Conservation (phyloP, 768 basidiomycete species). For the Amanita polypyramis region DNA sequence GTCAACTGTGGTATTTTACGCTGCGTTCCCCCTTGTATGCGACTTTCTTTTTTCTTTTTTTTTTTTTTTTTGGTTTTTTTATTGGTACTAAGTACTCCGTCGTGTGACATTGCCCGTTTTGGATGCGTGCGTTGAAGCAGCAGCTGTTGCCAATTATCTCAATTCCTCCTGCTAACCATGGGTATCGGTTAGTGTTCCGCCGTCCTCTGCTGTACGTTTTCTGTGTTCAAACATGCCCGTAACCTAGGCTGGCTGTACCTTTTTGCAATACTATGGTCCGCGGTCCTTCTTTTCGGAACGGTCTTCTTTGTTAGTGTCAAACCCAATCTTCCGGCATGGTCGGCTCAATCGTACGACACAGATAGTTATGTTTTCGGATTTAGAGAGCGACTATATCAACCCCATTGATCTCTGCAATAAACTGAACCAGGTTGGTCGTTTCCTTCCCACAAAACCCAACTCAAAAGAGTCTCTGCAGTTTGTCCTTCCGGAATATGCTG, state of each 20-base stretch:
- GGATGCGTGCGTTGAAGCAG: conserved; percentile 12
- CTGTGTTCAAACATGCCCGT: background rate
- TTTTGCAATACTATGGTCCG: conserved; percentile 88
- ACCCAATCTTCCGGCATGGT: background rate
- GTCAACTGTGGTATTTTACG: too few species aligned
- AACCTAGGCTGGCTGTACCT: conserved; percentile 86
- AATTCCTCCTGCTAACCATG: conserved; percentile 7
- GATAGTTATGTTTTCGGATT: conserved; percentile 99
- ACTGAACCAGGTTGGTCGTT: conserved; percentile 76
- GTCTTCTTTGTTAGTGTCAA: conserved; percentile 85
- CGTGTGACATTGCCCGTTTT: conserved; percentile 8
- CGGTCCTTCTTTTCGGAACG: conserved; percentile 90
- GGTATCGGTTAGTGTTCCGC: conserved; percentile 8
- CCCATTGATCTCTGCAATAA: conserved; percentile 99
- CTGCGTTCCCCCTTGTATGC: too few species aligned
- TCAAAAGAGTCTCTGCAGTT: background rate
- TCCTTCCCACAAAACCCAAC: background rate
- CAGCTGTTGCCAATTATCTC: conserved; percentile 15
- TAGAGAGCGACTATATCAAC: conserved; percentile 99
- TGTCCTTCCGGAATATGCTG: conserved; percentile 91
- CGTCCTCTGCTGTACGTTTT: background rate
- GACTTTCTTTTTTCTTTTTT: conserved; percentile 11
- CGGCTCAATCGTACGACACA: conserved; percentile 19
- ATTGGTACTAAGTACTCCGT: too few species aligned
- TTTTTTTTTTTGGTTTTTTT: too few species aligned